phyloP scores from a whole-genome alignment of 192 early-diverging fungal genomes.

The Coemansia sp. region DNA sequence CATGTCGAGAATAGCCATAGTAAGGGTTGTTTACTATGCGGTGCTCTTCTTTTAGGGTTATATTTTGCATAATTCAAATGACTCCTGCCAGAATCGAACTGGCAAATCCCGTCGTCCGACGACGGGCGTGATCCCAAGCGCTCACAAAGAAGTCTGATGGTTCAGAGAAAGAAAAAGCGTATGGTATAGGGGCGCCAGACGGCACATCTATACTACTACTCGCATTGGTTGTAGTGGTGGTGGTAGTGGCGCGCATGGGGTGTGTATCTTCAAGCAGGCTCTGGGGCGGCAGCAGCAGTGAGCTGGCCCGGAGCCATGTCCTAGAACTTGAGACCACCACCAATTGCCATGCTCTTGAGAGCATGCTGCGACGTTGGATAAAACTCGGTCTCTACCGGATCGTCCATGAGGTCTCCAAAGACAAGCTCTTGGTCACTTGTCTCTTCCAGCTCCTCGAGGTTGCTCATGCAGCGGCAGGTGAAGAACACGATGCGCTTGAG shows the following conservation, averaged over 20 bases:
- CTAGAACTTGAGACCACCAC: conserved; percentile 32
- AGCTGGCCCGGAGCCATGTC: not conserved
- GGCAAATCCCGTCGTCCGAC: conserved; percentile 22
- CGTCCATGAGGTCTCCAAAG: conserved; percentile 42
- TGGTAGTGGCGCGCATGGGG: conserved; percentile 16
- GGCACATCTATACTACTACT: not conserved
- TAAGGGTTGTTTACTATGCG: no score
- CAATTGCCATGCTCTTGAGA: conserved; percentile 33
- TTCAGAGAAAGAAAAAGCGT: not conserved
- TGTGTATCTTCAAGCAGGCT: not conserved
- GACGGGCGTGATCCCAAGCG: conserved; percentile 48
- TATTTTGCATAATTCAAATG: no score
- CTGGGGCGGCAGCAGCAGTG: conserved; percentile 2
- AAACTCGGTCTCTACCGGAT: conserved; percentile 32
- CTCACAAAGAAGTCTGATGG: conserved; percentile 50
- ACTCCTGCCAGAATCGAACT: conserved; percentile 55
- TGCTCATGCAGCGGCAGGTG: conserved; percentile 86
- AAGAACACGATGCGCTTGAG: conserved; percentile 92
- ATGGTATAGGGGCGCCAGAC: not conserved
- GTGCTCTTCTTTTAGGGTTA: no score
- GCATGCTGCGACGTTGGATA: conserved; percentile 36
- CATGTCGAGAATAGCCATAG: no score
- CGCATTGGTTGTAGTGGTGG: not conserved
- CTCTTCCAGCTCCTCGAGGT: conserved; percentile 43
- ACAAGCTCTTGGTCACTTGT: conserved; percentile 46